A percentile compares a stretch with the other conserved stretches of the same genome.
phyloP scores from a whole-genome alignment of 208 protist species.

The Leishmania arabica region DNA sequence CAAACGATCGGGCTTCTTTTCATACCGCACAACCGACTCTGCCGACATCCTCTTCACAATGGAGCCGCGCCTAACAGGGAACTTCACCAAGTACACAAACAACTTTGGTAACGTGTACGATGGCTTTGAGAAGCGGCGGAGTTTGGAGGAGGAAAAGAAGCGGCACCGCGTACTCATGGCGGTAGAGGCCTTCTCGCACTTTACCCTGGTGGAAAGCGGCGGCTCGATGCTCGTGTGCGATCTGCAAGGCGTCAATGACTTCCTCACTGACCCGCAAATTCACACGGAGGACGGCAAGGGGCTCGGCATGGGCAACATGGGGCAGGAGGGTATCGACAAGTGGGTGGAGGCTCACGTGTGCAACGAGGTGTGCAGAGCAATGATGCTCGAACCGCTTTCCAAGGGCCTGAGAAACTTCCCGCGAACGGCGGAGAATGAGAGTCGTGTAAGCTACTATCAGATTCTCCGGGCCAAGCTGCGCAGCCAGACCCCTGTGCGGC shows the following conservation, averaged over 20 bases:
- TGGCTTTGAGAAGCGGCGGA: constrained; percentile 60
- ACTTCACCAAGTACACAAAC: constrained; percentile 90
- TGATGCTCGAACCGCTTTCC: constrained; percentile 47
- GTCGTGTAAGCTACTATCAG: constrained; percentile 49
- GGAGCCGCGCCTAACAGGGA: constrained; percentile 76
- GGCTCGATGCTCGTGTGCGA: constrained; percentile 82
- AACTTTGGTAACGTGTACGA: constrained; percentile 82
- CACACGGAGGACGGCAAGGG: constrained; percentile 79
- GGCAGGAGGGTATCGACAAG: constrained; percentile 77
- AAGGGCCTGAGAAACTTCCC: not conserved
- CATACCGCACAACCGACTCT: constrained; percentile 64
- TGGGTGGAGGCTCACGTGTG: constrained; percentile 71
- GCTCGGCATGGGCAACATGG: constrained; percentile 85
- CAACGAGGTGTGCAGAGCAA: constrained; percentile 65
- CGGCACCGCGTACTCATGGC: constrained; percentile 64
- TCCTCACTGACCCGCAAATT: constrained; percentile 87
- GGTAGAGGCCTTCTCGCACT: constrained; percentile 89
- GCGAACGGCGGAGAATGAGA: constrained; percentile 3
- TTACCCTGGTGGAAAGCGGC: constrained; percentile 66
- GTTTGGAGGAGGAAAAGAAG: constrained; percentile 29
- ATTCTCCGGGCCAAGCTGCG: constrained; percentile 49
- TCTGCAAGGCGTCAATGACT: constrained; percentile 83
- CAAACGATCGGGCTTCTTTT: constrained; percentile 64
- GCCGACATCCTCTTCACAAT: constrained; percentile 76
- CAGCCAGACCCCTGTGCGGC: constrained; percentile 31